Conservation (phyloP, 371 early-diverging fungal species). For the Sporodiniella umbellata region DNA sequence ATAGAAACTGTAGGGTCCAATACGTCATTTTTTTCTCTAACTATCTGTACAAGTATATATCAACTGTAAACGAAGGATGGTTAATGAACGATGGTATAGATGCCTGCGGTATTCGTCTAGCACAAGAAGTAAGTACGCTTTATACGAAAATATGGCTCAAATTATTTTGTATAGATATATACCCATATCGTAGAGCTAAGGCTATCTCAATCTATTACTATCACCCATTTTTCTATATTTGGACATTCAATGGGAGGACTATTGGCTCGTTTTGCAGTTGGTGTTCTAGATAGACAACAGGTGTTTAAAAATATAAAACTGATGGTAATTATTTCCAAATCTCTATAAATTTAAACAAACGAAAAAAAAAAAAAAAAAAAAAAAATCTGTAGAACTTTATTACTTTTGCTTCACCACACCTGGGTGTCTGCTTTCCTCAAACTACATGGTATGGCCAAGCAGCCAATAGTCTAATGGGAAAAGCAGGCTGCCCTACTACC, state of each 20-base stretch:
- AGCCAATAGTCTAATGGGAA: neutral
- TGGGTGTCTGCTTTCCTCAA: slow-evolving; percentile 1
- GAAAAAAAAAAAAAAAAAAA: too few species aligned
- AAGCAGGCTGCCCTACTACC: neutral
- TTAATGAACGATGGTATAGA: slow-evolving; percentile 3
- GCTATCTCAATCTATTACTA: neutral
- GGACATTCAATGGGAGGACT: slow-evolving; percentile 6
- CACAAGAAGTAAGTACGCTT: slow-evolving; percentile 2
- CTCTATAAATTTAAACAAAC: too few species aligned
- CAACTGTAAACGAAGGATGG: slow-evolving; percentile 1
- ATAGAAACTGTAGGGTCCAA: slow-evolving; percentile 1
- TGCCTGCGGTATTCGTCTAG: slow-evolving; percentile 3
- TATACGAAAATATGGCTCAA: too few species aligned
- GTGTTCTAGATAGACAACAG: neutral
- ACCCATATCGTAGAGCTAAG: neutral
- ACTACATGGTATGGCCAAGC: neutral
- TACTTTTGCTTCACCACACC: slow-evolving; percentile 5
- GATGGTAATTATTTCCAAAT: too few species aligned
- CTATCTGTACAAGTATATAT: neutral
- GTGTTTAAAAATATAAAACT: slow-evolving; percentile 1
- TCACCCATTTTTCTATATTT: slow-evolving; percentile 2
- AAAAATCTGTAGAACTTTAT: slow-evolving; percentile 3
- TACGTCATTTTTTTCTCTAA: too few species aligned
- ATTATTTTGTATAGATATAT: neutral
- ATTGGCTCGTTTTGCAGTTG: slow-evolving; percentile 4